Conservation (phyloP, 495 filamentous ascomycete genomes). For the Rusavskia elegans region DNA sequence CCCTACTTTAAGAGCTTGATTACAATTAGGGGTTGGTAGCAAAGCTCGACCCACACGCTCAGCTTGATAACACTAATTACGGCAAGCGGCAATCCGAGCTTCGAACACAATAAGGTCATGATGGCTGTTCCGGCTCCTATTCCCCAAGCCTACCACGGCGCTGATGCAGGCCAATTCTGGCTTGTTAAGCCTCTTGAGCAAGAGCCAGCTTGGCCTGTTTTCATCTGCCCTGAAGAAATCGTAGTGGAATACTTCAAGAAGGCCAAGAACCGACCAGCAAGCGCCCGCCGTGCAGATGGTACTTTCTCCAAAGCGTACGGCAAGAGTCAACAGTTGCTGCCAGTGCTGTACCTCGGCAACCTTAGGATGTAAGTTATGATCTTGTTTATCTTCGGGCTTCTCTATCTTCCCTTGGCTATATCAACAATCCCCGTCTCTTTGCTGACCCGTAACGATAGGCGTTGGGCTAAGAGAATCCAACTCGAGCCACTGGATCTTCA, state of each 20-base stretch:
- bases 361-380: not conserved
- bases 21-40: too few species aligned
- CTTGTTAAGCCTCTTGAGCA: not conserved
- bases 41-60: too few species aligned
- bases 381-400: not conserved
- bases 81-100: too few species aligned
- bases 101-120: too few species aligned
- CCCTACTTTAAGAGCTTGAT: too few species aligned
- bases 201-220: constrained; percentile 6
- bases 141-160: not conserved
- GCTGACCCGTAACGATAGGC: too few species aligned
- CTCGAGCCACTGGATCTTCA: too few species aligned
- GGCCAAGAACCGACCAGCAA: not conserved
- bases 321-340: not conserved
- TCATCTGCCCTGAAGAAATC: constrained; percentile 12
- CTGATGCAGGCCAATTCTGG: constrained; percentile 3
- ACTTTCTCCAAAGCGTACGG: constrained; percentile 1
- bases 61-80: too few species aligned
- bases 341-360: constrained; percentile 1
- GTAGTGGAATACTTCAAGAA: not conserved
- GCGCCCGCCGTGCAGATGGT: constrained; percentile 5
- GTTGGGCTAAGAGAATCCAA: too few species aligned
- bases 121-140: too few species aligned
- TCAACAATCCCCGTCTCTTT: too few species aligned
- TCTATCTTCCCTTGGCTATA: too few species aligned